phyloP scores from a whole-genome alignment of 1,139 yeast species.

The Candida sp. region DNA sequence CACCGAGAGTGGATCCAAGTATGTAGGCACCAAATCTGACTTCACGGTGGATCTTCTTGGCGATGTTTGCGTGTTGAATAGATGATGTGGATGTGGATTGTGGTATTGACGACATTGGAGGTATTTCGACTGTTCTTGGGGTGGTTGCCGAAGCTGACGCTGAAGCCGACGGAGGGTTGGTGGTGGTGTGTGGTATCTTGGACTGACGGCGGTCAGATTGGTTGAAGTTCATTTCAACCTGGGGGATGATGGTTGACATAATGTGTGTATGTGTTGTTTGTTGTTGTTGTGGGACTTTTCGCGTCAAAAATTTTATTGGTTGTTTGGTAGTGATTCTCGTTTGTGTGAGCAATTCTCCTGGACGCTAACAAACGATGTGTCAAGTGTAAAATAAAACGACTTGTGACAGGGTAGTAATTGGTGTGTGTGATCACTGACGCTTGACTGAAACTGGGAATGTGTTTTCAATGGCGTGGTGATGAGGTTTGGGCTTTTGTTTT shows the following conservation, averaged over 20 bases:
- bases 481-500: not conserved
- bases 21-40: conserved; percentile 87
- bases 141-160: conserved; percentile 6
- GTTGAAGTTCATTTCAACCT: not conserved
- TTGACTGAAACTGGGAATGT: too few relatives aligned
- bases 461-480: too few relatives aligned
- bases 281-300: not conserved
- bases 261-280: not conserved
- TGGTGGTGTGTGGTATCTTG: not conserved
- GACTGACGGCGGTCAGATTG: not conserved
- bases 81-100: conserved; percentile 5
- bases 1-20: conserved; percentile 94
- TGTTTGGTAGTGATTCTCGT: not conserved
- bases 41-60: conserved; percentile 48
- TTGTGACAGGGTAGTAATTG: too few relatives aligned
- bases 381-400: too few relatives aligned
- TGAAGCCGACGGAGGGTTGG: not conserved
- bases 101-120: conserved; percentile 5
- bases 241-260: not conserved
- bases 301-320: not conserved
- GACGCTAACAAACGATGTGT: not conserved
- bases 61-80: conserved; percentile 9
- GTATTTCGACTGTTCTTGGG: conserved; percentile 8
- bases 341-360: not conserved
- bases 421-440: too few relatives aligned